phyloP scores from a whole-genome alignment of 441 rosid genomes.

The Croton laevigatus region DNA sequence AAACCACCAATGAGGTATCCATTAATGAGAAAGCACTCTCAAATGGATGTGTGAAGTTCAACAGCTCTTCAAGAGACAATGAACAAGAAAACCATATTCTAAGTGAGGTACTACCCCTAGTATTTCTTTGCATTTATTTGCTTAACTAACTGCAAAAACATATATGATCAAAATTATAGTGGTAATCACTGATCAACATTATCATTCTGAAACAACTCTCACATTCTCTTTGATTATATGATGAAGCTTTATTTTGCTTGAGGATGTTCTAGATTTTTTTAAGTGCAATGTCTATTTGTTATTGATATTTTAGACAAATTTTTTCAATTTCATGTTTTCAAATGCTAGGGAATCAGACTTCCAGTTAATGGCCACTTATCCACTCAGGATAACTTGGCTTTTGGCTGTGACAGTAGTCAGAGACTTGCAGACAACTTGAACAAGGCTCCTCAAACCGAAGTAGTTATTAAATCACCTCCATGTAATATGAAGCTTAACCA shows the following conservation, averaged over 20 bases:
- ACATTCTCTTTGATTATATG: not conserved
- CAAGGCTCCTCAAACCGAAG: conserved; percentile 18
- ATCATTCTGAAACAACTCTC: not conserved
- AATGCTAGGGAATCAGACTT: conserved; percentile 22
- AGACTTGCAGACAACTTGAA: conserved; percentile 7
- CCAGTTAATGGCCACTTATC: conserved; percentile 8
- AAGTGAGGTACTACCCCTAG: conserved; percentile 22
- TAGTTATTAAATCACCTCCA: conserved; percentile 6
- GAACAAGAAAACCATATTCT: conserved; percentile 19
- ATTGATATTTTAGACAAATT: not conserved
- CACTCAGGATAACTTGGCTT: conserved; percentile 7
- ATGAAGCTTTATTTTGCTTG: not conserved
- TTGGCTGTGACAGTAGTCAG: conserved; percentile 12
- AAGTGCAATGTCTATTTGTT: not conserved
- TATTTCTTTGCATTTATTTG: not conserved
- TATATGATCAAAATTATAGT: not conserved
- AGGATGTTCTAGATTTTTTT: not conserved
- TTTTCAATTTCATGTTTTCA: not conserved
- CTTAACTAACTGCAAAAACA: not conserved
- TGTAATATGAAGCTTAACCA: not conserved
- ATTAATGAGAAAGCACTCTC: conserved; percentile 19
- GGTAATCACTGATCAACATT: not conserved
- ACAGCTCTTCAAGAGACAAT: conserved; percentile 10
- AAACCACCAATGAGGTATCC: conserved; percentile 22
- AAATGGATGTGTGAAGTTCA: conserved; percentile 12